Base-by-base conservation (phyloP, 2,329 filamentous ascomycete species). In the Macrophomina pseudophaseolina region DNA sequence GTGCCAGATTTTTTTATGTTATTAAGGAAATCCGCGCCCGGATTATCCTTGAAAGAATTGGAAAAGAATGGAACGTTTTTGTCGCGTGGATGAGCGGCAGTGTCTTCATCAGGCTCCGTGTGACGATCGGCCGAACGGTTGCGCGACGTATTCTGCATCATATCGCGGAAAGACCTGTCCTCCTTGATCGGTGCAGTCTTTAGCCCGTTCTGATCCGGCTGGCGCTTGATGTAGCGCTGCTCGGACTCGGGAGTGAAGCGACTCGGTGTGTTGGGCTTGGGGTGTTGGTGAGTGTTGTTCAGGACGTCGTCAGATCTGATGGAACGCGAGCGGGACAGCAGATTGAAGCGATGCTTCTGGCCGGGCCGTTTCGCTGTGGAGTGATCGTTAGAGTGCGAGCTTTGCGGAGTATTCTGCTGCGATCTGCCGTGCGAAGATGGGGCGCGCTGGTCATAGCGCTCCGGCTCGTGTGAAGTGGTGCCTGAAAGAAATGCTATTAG, bases 91-190 rank as follows among this genome's bases (percentile, higher is more conserved):
- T 71, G 66, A 40, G 69, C 62, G 23, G 76, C 74, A 8, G 75
- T 74, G 14, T 77, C 74, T 32, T 74, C 73, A 28, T 74, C 74
- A 7, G 71, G 70, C 28, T 72, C 70, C 32, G 79, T 76, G 59
- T 82, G 80, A 32, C 91, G 87, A 75, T 96, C 92, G 69, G 88
- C 88, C 3, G 91, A 93, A 71, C 90, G 88, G 71, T 91, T 92
- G 69, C 91, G 86, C 65, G 84, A 78, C 30, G 84, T 35, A 63
- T 77, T 78, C 69, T 78, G 79, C 82, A 91, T 89, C 80, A 90
- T 89, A 52, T 90, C 86, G 71, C 87, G 86, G 72, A 90, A 88
- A 3, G 88, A 85, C 71, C 89, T 86, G 66, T 93, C 91, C 71
- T 87, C 86, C 44, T 87, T 85, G 40, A 88, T 77, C 1, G 90